A percentile compares a stretch with the other conserved stretches of the same genome.
Evolutionary conservation across 805 yeast species (phyloP).

Genomic region (Nakazawaea populi): DNA sequence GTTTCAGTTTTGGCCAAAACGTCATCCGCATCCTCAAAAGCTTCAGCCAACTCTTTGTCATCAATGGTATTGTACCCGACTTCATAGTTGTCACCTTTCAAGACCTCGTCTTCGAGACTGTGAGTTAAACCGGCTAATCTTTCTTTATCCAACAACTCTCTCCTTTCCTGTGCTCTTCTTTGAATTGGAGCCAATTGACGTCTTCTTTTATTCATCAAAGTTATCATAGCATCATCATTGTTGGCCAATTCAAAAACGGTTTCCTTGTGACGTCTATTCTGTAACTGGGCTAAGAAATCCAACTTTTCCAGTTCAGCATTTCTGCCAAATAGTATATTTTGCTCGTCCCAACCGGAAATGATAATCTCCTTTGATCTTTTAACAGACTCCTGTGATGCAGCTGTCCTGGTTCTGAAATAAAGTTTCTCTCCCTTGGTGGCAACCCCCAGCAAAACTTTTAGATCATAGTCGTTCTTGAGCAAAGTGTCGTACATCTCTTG

Average conservation of each 20-base stretch:
- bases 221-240: slow-evolving; percentile 63
- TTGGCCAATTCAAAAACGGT: slow-evolving; percentile 90
- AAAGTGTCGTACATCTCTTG: slow-evolving; percentile 67
- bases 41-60: slow-evolving; percentile 40
- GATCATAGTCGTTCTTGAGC: slow-evolving; percentile 59
- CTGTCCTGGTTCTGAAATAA: slow-evolving; percentile 75
- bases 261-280: slow-evolving; percentile 68
- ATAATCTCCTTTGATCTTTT: slow-evolving; percentile 78
- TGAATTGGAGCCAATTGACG: slow-evolving; percentile 86
- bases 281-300: slow-evolving; percentile 62
- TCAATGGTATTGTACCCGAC: slow-evolving; percentile 30
- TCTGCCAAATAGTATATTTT: slow-evolving; percentile 72
- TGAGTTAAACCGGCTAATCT: slow-evolving; percentile 71
- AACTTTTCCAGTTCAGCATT: slow-evolving; percentile 72
- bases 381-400: slow-evolving; percentile 84
- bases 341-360: slow-evolving; percentile 82
- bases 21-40: slow-evolving; percentile 50
- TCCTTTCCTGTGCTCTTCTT: slow-evolving; percentile 65
- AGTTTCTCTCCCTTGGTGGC: slow-evolving; percentile 84
- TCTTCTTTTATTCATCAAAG: slow-evolving; percentile 82
- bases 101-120: slow-evolving; percentile 66
- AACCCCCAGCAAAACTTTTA: slow-evolving; percentile 59
- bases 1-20: slow-evolving; percentile 22
- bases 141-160: slow-evolving; percentile 63
- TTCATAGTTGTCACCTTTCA: slow-evolving; percentile 41